Evolutionary conservation across 306 rosid species (phyloP).

Genomic region (Casuarina cunninghamiana): DNA sequence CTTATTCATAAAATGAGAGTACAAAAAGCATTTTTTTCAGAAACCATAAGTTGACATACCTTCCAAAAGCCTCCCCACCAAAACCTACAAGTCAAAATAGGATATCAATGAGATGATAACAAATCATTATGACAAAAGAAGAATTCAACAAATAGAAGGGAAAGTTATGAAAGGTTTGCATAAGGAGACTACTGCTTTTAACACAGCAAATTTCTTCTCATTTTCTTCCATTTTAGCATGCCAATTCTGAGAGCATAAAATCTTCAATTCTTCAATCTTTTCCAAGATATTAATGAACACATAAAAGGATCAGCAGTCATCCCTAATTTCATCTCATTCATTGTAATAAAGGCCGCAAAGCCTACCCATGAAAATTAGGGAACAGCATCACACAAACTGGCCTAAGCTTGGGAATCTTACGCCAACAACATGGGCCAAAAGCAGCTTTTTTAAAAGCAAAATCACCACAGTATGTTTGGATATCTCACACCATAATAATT

Average conservation of each 20-base stretch:
- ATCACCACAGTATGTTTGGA: too few species aligned
- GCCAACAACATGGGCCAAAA: too few species aligned
- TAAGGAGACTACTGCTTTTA: background rate
- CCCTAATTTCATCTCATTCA: background rate
- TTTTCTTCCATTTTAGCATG: background rate
- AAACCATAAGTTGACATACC: conserved; percentile 41
- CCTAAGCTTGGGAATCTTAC: background rate
- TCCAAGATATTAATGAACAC: background rate
- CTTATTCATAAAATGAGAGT: background rate
- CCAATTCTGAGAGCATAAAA: background rate
- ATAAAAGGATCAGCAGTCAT: background rate
- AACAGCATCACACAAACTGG: background rate
- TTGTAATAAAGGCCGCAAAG: background rate
- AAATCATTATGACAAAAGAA: conserved; percentile 18
- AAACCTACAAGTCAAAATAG: conserved; percentile 57
- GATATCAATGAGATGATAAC: conserved; percentile 24
- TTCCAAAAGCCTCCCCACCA: conserved; percentile 97
- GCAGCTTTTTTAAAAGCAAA: too few species aligned
- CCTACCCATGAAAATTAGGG: background rate
- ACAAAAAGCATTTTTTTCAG: background rate
- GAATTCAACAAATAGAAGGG: background rate
- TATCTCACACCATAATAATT: too few species aligned
- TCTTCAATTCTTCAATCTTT: background rate
- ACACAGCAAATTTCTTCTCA: background rate
- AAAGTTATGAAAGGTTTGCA: background rate